Conservation (phyloP, 2,329 filamentous ascomycete genomes). For the Nigrospora sphaerica region DNA sequence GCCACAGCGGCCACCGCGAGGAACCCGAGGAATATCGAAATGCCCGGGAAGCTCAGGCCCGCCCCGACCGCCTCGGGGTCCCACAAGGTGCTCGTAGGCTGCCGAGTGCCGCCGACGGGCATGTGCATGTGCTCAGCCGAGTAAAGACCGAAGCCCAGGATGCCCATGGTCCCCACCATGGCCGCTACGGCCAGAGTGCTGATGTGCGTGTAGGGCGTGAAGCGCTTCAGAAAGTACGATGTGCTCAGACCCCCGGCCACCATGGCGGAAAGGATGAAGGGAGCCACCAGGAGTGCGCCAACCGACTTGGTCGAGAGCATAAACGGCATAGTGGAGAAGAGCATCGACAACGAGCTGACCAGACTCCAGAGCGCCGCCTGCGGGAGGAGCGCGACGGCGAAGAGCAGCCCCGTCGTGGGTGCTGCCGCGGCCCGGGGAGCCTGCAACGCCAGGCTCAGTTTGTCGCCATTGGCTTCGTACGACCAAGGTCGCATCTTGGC, state of each 20-base stretch:
- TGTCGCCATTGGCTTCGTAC: conserved; percentile 22
- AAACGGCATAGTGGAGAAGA: conserved; percentile 38
- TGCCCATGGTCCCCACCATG: conserved; percentile 29
- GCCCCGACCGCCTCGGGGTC: conserved; percentile 12
- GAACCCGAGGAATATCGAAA: conserved; percentile 39
- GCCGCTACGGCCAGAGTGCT: conserved; percentile 28
- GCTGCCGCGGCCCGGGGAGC: conserved; percentile 39
- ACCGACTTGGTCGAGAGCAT: conserved; percentile 29
- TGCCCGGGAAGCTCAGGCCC: conserved; percentile 29
- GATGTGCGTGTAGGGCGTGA: conserved; percentile 24
- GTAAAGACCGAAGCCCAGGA: conserved; percentile 39
- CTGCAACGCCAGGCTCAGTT: conserved; percentile 30
- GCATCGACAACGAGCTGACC: conserved; percentile 34
- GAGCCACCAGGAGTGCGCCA: conserved; percentile 36
- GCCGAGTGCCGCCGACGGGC: conserved; percentile 9
- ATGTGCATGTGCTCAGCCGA: conserved; percentile 25
- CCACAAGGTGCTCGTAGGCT: conserved; percentile 17
- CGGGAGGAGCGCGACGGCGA: conserved; percentile 36
- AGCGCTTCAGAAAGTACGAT: conserved; percentile 20
- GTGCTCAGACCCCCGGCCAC: conserved; percentile 25
- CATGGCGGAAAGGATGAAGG: conserved; percentile 32
- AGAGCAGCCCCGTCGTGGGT: conserved; percentile 41
- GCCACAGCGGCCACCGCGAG: conserved; percentile 33
- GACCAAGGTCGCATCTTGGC: conserved; percentile 29
- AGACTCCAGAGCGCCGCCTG: conserved; percentile 40